Base-by-base conservation (phyloP, 768 basidiomycete species). In the Tylopilus subfusipes region DNA sequence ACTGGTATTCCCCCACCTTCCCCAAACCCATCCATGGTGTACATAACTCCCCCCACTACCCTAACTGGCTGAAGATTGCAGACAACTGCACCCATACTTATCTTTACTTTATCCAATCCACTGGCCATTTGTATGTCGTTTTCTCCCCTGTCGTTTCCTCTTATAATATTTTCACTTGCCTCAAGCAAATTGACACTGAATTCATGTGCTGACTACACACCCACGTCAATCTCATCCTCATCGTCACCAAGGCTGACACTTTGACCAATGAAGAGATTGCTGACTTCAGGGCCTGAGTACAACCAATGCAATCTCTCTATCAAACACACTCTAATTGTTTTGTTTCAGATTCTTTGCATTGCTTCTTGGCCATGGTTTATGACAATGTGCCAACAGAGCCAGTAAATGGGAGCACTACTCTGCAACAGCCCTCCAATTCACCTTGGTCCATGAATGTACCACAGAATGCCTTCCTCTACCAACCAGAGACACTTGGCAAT, bases 81-180 rank as follows among this genome's bases (percentile, higher is more conserved):
- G 97, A 99, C 77, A 98, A 98, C 76, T 87, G 97, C 44, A 90
- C 98, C 40, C 97, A 99, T 71, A 96, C 97, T 16, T 98, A 97
- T 73, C 80, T 99, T 53, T 99, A 99, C 79, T 99, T 99, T 72
- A 95, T 99, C 61, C 94, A 98, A 68, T 93, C 97, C 34, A 98
- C 96, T 2, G 96, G 97, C 56, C 97, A 99, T 72, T 87, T 95
- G 93, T 97, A 71, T 76, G 93, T 56, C 14, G 0, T 45, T 16
- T 31, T 6, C 16, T 22, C 4, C 34, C 9, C 8, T 9, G 7
- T 34, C 14, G 30, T 30, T 25, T 18, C n/a, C 14, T 7, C 0
- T 19, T 11, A 30, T 54, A 29, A 58, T 16, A 31, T 45, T 34
- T n/a, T 14, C 42, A 22, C 8, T 61, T 97, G 95, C 12, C 80